Conservation (phyloP, 306 rosid genomes). For the Quillaja saponaria region DNA sequence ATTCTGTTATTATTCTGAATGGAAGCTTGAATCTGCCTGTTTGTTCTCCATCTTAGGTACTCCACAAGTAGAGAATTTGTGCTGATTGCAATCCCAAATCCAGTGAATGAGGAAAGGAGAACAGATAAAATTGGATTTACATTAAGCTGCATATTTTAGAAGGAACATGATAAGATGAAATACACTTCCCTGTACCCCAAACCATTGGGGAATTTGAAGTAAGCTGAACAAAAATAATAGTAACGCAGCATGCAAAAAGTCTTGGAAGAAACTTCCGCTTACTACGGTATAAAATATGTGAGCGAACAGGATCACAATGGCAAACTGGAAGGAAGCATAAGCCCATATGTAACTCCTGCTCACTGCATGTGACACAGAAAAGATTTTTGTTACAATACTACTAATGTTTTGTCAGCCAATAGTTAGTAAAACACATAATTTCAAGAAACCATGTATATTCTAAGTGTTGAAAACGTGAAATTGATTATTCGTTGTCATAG, state of each 20-base stretch:
- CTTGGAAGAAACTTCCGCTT: constrained; percentile 41
- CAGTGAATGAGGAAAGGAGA: constrained; percentile 69
- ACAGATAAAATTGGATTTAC: constrained; percentile 58
- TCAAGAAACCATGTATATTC: no score
- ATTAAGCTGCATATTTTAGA: constrained; percentile 53
- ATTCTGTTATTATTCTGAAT: constrained; percentile 32
- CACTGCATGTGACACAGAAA: constrained; percentile 43
- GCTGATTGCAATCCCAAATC: constrained; percentile 74
- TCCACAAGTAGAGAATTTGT: constrained; percentile 57
- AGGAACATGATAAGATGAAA: constrained; percentile 25
- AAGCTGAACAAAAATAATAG: constrained; percentile 13
- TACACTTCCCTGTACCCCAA: not conserved
- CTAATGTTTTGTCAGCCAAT: no score
- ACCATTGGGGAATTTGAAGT: not conserved
- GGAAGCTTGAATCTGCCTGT: constrained; percentile 47
- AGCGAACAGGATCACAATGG: constrained; percentile 72
- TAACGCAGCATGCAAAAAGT: constrained; percentile 18
- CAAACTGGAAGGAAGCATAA: constrained; percentile 86
- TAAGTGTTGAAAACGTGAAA: no score
- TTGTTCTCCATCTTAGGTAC: constrained; percentile 68
- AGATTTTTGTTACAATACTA: no score
- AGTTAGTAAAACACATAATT: no score
- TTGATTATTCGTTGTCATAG: no score
- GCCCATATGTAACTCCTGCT: constrained; percentile 82
- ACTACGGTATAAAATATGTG: constrained; percentile 77